Conservation (phyloP, 1,284 basidiomycete species). For the Porodaedalea pini region DNA sequence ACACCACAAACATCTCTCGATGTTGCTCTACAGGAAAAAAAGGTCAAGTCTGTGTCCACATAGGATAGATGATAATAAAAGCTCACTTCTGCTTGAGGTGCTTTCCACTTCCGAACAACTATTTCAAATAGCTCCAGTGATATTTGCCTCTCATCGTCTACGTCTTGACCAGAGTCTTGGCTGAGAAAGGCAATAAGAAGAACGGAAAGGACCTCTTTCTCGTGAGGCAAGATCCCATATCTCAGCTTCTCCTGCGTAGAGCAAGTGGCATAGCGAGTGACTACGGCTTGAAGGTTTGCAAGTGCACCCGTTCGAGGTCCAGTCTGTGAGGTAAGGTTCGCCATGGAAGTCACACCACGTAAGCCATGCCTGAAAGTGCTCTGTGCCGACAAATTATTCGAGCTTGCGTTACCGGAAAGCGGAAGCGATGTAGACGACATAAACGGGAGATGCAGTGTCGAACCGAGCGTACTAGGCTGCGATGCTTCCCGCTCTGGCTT, state of each 20-base stretch:
- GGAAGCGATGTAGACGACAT: slow-evolving; percentile 42
- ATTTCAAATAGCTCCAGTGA: slow-evolving; percentile 61
- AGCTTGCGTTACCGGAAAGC: slow-evolving; percentile 26
- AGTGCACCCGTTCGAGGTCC: slow-evolving; percentile 30
- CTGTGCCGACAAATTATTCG: slow-evolving; percentile 25
- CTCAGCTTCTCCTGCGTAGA: slow-evolving; percentile 28
- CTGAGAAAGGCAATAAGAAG: slow-evolving; percentile 54
- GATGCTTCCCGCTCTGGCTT: slow-evolving; percentile 36
- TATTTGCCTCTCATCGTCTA: slow-evolving; percentile 51
- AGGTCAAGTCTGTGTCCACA: not conserved
- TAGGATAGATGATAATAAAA: slow-evolving; percentile 2
- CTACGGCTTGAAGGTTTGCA: slow-evolving; percentile 39
- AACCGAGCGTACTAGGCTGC: slow-evolving; percentile 26
- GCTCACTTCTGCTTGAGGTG: slow-evolving; percentile 45
- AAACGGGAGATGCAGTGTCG: slow-evolving; percentile 48
- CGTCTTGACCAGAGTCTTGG: slow-evolving; percentile 30
- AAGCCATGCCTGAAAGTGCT: slow-evolving; percentile 33
- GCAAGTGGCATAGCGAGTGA: slow-evolving; percentile 42
- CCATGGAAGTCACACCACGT: slow-evolving; percentile 39
- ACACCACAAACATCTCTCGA: slow-evolving; percentile 66
- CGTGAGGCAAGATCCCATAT: slow-evolving; percentile 44
- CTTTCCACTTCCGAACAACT: slow-evolving; percentile 51
- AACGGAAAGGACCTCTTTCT: slow-evolving; percentile 54
- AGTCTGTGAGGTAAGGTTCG: slow-evolving; percentile 29
- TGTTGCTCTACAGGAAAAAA: slow-evolving; percentile 37